These are phyloP conservation scores for Coemansia sp. DNA, from an alignment of 192 early-diverging fungal species.

Conservation along the genomic window DNA sequence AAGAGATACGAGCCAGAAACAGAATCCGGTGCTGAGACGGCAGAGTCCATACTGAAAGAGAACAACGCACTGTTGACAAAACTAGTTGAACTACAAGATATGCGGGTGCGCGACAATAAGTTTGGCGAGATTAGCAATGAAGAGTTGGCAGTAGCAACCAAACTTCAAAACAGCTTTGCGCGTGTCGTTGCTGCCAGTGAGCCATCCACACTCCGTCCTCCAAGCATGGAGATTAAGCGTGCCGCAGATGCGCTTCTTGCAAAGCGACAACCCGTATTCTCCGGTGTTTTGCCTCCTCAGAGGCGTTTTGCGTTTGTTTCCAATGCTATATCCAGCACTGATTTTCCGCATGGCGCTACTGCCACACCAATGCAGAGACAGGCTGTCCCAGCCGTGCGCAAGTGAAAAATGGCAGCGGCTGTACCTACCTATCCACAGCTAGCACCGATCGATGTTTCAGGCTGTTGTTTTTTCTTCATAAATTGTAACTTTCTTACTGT, in stretches of 20 bases:
- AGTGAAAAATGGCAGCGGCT: neutral
- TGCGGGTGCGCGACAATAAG: conserved; percentile 21
- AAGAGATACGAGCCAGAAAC: neutral
- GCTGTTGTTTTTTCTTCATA: too few relatives aligned
- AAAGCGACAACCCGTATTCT: conserved; percentile 17
- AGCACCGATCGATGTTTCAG: too few relatives aligned
- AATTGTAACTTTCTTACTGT: conserved; percentile 3
- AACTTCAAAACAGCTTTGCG: conserved; percentile 31
- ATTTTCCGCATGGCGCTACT: conserved; percentile 34
- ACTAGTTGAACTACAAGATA: conserved; percentile 39
- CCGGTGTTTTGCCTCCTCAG: conserved; percentile 47
- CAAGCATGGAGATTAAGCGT: conserved; percentile 32
- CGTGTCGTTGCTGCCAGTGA: conserved; percentile 19
- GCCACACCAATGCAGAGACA: conserved; percentile 37
- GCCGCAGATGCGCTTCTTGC: conserved; percentile 29
- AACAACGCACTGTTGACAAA: conserved; percentile 29
- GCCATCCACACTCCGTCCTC: conserved; percentile 29
- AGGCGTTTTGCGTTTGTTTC: conserved; percentile 47
- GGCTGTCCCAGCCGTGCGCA: neutral
- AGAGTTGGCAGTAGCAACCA: conserved; percentile 27
- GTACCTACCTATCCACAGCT: neutral
- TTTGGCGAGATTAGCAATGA: conserved; percentile 27
- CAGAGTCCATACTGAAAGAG: conserved; percentile 25
- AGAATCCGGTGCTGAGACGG: conserved; percentile 17
- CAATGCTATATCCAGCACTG: conserved; percentile 22